Evolutionary conservation across 306 rosid genomes (phyloP), one percentile per base, ranked within the genome.

Genomic region (Dalbergia cultrata): DNA sequence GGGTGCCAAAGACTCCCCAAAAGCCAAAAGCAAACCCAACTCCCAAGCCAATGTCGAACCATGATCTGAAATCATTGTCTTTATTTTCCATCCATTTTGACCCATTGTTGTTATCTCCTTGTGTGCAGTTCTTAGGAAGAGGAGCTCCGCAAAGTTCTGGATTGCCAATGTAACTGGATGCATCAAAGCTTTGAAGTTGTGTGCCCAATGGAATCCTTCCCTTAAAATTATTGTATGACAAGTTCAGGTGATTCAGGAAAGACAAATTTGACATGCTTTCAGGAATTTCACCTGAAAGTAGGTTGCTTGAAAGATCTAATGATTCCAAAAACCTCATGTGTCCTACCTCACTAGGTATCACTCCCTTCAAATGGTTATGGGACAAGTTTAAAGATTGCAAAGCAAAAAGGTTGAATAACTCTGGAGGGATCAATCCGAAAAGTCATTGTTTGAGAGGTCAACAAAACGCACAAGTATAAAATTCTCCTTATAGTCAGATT

Each of bases 101-200:
- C 10, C 16, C 4, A 22, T 49, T 9, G 14, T 21, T 9, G 9
- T 33, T 9, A 26, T 17, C 12, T 6, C 33, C 47, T 33, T 50
- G 45, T 16, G 9, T 9, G 43, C 76, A 53, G 4, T 53, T 71
- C 4, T 71, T 72, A 3, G 64, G 64, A 72, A 72, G 76, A 12
- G 65, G 76, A 54, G 31, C 18, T 18, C 76, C 76, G 35, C 35
- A 54, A 10, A 72, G 76, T 5, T 31, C 10, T 52, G 47, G 11
- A 71, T 71, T 71, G 10, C 76, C 76, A 33, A 33, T 71, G 34
- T 71, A 71, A 17, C 64, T 53, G 1, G 1, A 9, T 35, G 6
- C 49, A 34, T 34, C 49, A n/a, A 70, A 70, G 37, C 76, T 35
- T 50, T 71, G 76, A 16, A 71, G 76, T 3, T 70, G 75, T 3